Evolutionary conservation across 2,329 filamentous ascomycete genomes (phyloP).

Genomic region (Davidsoniella virescens): DNA sequence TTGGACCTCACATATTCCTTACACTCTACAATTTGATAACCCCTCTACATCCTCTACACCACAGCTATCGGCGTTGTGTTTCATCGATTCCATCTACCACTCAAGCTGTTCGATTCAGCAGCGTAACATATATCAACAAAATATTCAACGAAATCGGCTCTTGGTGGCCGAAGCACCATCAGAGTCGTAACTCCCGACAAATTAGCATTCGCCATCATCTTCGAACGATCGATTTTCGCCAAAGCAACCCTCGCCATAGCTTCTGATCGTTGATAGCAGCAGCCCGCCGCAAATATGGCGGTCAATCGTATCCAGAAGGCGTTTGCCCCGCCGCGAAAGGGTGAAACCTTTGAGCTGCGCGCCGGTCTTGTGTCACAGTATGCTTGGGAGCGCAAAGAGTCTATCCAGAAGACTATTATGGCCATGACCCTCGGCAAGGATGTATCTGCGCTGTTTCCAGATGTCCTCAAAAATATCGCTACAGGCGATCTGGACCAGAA

Average conservation of each 20-base stretch:
- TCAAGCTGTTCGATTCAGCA: too few species aligned
- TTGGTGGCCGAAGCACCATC: too few species aligned
- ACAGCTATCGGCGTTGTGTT: not conserved
- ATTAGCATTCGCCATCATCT: not conserved
- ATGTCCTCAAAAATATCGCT: conserved; percentile 97
- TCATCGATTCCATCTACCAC: not conserved
- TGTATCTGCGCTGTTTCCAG: conserved; percentile 90
- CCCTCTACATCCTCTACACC: not conserved
- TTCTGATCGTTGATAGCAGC: too few species aligned
- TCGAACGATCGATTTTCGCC: not conserved
- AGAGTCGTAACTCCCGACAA: not conserved
- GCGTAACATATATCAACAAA: too few species aligned
- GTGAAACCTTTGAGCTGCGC: conserved; percentile 94
- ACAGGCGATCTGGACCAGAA: conserved; percentile 92
- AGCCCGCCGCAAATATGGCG: conserved; percentile 43
- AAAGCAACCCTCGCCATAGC: not conserved
- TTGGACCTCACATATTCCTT: conserved; percentile 1
- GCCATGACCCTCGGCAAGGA: conserved; percentile 99
- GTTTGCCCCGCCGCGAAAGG: conserved; percentile 84
- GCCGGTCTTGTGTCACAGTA: conserved; percentile 95
- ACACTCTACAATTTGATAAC: not conserved
- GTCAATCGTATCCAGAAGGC: conserved; percentile 92
- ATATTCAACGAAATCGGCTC: too few species aligned
- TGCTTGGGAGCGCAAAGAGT: conserved; percentile 97
- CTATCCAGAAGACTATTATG: conserved; percentile 99